Evolutionary conservation across 2,329 filamentous ascomycete genomes (phyloP), one percentile per base, ranked within the genome.

Genomic region (Decorospora gaudefroyi): DNA sequence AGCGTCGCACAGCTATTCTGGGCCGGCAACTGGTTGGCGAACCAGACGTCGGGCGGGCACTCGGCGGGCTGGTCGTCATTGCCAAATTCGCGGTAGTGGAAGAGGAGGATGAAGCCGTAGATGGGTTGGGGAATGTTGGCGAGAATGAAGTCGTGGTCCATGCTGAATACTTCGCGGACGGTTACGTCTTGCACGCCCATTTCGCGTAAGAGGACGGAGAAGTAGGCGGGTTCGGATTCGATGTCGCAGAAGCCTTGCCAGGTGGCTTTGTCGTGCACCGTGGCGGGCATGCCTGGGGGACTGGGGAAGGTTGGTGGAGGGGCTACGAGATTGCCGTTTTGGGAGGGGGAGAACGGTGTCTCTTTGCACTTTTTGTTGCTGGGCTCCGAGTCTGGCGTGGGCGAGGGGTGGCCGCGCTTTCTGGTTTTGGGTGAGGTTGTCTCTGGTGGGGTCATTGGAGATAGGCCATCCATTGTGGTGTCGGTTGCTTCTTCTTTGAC

Each of bases 1-100:
- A 96, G 83, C n/a, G 89, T 93, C 13, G 90, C 93, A 71, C 93
- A 99, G 17, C 90, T 86, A 69, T 95, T 95, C 34, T 69, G 65
- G 9, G 58, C 63, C 4, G 66, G 67, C 32, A 88, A 86, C 74
- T 95, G 92, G 62, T 96, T 96, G 18, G 91, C 90, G 68, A 96
- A 97, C 92, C 93, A 99, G 12, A 97, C 76, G 19, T 82, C 74
- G 3, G 81, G 74, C 0, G 84, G 84, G 51, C 81, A 85, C 49
- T 79, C 75, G 42, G 77, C 72, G 61, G 73, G 80, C 55, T 68
- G 67, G 4, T 72, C 66, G 42, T 82, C 77, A n/a, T 50, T 45
- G 25, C 75, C 73, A 3, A 76, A 79, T 19, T 80, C 78, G 57
- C 83, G 67, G 47, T 76, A 96, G 46, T 86, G 82, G 60, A 90